Percentiles rank a stretch among this genome's conserved stretches.
phyloP scores from a whole-genome alignment of 139 green algal species.

The Eudorina sp. region DNA sequence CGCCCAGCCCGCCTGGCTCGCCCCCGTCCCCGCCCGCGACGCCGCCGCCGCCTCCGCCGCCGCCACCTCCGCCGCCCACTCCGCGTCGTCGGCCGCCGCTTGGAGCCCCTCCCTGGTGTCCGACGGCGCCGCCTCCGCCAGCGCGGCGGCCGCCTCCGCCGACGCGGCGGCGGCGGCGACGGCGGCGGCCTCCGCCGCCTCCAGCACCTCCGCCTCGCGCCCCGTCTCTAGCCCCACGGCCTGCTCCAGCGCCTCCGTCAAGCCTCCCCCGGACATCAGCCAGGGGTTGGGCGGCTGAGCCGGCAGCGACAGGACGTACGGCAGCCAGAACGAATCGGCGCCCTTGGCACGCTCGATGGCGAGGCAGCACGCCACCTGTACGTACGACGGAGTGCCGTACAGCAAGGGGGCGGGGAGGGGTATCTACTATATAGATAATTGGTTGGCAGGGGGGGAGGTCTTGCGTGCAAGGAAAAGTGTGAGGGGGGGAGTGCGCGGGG shows the following conservation, averaged over 20 bases:
- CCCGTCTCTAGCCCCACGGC: neutral
- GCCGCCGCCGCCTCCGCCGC: neutral
- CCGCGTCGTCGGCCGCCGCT: neutral
- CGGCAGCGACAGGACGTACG: constrained; percentile 31
- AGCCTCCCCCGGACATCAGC: neutral
- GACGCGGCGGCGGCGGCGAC: neutral
- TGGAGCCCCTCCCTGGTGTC: too few species aligned
- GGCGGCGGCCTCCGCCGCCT: neutral
- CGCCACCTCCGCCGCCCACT: neutral
- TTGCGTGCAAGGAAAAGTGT: too few species aligned
- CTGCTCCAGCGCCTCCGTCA: constrained; percentile 18
- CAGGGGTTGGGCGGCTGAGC: constrained; percentile 27
- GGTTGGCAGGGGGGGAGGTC: too few species aligned
- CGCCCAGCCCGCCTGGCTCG: neutral
- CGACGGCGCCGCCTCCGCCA: neutral
- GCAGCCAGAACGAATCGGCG: constrained; percentile 32
- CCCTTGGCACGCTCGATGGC: neutral
- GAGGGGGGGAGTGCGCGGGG: too few species aligned
- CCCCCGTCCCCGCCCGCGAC: neutral
- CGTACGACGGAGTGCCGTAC: too few species aligned
- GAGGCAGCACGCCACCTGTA: constrained; percentile 27
- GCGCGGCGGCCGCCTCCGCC: too few species aligned
- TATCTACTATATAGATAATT: too few species aligned
- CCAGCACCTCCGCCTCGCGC: neutral
- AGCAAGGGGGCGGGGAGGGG: too few species aligned